These are phyloP conservation scores for Trichosporon sp. DNA, from an alignment of 1,284 basidiomycete genomes.

Conservation along the genomic window DNA sequence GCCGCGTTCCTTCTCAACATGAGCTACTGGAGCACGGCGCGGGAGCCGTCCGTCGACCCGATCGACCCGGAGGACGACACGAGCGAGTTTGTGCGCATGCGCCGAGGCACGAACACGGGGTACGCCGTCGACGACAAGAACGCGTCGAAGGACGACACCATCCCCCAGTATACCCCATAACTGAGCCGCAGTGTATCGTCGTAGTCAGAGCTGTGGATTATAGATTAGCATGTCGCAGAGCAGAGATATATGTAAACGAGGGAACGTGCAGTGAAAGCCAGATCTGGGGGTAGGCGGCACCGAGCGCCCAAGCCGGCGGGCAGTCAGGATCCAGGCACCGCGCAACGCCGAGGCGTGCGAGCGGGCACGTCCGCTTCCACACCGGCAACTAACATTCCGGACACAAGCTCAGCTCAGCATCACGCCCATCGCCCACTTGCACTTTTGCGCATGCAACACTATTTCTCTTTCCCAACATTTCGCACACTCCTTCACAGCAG, in stretches of 20 bases:
- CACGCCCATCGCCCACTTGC: not conserved
- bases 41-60: constrained; percentile 11
- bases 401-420: too few species aligned
- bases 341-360: not conserved
- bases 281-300: too few species aligned
- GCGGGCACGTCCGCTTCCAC: constrained; percentile 1
- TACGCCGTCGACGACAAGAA: not conserved
- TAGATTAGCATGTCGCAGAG: too few species aligned
- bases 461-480: too few species aligned
- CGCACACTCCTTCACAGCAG: not conserved
- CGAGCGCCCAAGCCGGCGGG: too few species aligned
- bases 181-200: too few species aligned
- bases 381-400: constrained; percentile 1
- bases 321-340: constrained; percentile 9
- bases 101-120: not conserved
- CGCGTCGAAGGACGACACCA: too few species aligned
- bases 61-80: constrained; percentile 8
- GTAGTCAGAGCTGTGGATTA: too few species aligned
- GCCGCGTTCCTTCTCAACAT: constrained; percentile 27
- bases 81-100: not conserved
- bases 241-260: too few species aligned
- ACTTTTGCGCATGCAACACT: not conserved
- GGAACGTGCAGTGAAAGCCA: too few species aligned
- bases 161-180: too few species aligned
- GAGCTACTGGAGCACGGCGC: constrained; percentile 21